Evolutionary conservation across 225 moss, liverwort and hornwort species (phyloP).

Genomic region (Pseudisothecium myosuroides): DNA sequence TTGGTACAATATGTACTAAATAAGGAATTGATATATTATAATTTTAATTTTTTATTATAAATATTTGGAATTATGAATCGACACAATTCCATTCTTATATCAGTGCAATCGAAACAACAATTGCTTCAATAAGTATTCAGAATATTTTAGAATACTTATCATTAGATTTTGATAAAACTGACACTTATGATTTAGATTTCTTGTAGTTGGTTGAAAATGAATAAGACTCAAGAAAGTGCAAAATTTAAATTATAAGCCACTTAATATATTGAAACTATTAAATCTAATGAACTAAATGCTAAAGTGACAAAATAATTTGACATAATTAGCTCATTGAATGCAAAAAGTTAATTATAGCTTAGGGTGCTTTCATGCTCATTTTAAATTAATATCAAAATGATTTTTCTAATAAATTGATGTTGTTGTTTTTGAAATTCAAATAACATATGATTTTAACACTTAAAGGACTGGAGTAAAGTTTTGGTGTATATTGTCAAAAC

Average conservation of each 20-base stretch:
- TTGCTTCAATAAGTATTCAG: neutral
- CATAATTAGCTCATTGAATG: neutral
- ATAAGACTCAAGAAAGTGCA: too few relatives aligned
- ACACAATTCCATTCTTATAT: neutral
- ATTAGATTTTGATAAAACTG: too few relatives aligned
- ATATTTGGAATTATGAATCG: neutral
- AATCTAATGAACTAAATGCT: neutral
- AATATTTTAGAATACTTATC: neutral
- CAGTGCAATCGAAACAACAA: neutral
- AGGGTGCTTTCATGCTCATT: neutral
- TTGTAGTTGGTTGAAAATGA: neutral
- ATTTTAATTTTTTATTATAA: neutral
- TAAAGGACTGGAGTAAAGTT: fast-evolving
- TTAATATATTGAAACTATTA: neutral
- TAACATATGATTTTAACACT: neutral
- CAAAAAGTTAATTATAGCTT: too few relatives aligned
- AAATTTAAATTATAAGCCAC: neutral
- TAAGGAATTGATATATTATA: too few relatives aligned
- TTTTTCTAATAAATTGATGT: neutral
- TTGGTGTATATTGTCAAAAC: neutral
- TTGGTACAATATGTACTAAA: neutral
- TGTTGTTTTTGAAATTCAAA: neutral
- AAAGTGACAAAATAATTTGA: neutral
- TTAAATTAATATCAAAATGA: neutral
- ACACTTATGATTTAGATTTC: neutral